Evolutionary conservation across 306 rosid species (phyloP).

Genomic region (Glycine latifolia): DNA sequence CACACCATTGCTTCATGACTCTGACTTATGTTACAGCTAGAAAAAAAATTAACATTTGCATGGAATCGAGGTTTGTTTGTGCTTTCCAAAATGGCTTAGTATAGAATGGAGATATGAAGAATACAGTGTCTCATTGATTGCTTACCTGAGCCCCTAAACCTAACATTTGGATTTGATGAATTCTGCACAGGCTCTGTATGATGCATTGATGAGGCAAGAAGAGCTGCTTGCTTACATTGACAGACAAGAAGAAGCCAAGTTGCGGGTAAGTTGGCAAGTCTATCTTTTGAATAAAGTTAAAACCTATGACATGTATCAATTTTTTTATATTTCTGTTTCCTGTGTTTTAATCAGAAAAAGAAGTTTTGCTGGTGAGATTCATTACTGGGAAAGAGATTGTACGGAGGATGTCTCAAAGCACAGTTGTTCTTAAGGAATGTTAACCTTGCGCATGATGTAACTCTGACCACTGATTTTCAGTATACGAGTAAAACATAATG

Average conservation of each 20-base stretch:
- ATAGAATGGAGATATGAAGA: background rate
- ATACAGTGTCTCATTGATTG: slow-evolving; percentile 22
- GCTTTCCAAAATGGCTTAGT: slow-evolving; percentile 21
- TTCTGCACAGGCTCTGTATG: slow-evolving; percentile 76
- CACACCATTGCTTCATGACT: background rate
- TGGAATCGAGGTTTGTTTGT: slow-evolving; percentile 14
- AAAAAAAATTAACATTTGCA: slow-evolving; percentile 2
- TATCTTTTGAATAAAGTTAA: slow-evolving; percentile 1
- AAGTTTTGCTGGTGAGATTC: slow-evolving; percentile 82
- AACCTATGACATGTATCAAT: slow-evolving; percentile 4
- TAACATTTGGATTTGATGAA: slow-evolving; percentile 42
- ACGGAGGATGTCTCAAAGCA: slow-evolving; percentile 40
- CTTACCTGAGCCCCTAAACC: background rate
- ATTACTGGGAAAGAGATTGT: slow-evolving; percentile 46
- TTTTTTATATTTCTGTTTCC: slow-evolving; percentile 39
- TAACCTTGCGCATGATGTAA: slow-evolving; percentile 42
- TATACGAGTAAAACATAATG: slow-evolving; percentile 40
- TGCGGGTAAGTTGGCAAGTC: slow-evolving; percentile 64
- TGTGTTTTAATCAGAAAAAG: slow-evolving; percentile 74
- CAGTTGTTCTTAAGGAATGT: too few relatives aligned
- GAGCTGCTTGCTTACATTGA: slow-evolving; percentile 95
- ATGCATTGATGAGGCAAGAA: slow-evolving; percentile 95
- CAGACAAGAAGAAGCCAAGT: slow-evolving; percentile 82
- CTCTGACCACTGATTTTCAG: slow-evolving; percentile 45
- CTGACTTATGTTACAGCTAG: background rate